Conservation (phyloP, 2,329 filamentous ascomycete species). For the Colletotrichum phormii region DNA sequence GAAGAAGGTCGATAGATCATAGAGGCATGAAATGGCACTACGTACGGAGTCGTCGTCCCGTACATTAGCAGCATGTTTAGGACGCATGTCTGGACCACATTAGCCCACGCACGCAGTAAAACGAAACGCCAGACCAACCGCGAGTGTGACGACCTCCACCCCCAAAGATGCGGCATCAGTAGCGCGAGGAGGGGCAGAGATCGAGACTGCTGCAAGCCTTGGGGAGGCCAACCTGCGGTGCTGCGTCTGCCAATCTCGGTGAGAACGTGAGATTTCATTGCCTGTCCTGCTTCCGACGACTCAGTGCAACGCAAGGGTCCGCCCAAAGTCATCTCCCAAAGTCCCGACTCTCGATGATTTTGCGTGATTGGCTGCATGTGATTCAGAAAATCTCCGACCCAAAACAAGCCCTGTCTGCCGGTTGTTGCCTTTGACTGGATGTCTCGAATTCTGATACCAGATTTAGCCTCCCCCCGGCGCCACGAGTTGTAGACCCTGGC, state of each 20-base stretch:
- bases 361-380: constrained; percentile 15
- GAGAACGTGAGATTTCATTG: background rate
- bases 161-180: background rate
- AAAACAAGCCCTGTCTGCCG: constrained; percentile 17
- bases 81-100: constrained; percentile 12
- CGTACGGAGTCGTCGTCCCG: constrained; percentile 7
- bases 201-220: background rate
- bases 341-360: background rate
- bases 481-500: constrained; percentile 4
- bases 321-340: constrained; percentile 3
- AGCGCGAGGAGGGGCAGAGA: background rate
- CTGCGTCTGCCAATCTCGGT: background rate
- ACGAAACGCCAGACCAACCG: constrained; percentile 10
- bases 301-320: background rate
- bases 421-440: constrained; percentile 16
- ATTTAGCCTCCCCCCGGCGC: constrained; percentile 23
- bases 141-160: background rate
- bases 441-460: constrained; percentile 21
- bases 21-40: background rate
- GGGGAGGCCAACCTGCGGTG: background rate
- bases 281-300: background rate
- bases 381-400: constrained; percentile 31
- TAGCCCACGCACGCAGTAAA: background rate
- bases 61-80: constrained; percentile 15
- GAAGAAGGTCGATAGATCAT: constrained; percentile 11